Conservation (phyloP, 2,329 filamentous ascomycete species). For the Pseudogymnoascus verrucosus region DNA sequence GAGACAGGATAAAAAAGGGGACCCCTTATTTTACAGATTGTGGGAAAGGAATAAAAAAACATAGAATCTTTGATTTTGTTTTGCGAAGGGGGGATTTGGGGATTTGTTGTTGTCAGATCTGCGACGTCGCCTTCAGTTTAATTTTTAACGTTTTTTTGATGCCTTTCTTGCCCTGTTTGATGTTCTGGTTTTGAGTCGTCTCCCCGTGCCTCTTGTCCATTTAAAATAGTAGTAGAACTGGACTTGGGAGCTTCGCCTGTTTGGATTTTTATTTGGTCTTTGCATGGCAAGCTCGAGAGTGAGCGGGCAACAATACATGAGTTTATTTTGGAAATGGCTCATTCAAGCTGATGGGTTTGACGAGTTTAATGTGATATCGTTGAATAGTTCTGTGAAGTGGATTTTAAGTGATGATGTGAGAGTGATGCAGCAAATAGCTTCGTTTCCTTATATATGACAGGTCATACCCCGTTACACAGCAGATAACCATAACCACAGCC, state of each 20-base stretch:
- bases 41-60: not conserved
- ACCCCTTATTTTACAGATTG: not conserved
- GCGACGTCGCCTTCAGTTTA: not conserved
- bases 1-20: not conserved
- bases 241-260: too few relatives aligned
- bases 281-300: not conserved
- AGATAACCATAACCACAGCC: not conserved
- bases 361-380: not conserved
- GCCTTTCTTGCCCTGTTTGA: not conserved
- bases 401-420: not conserved
- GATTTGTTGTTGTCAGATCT: not conserved
- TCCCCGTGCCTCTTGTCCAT: not conserved
- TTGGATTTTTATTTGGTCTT: too few relatives aligned
- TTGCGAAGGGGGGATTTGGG: not conserved
- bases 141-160: not conserved
- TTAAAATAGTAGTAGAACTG: too few relatives aligned
- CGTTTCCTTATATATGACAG: not conserved
- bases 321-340: not conserved
- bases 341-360: not conserved
- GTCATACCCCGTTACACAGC: not conserved
- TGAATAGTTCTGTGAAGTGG: not conserved
- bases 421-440: not conserved
- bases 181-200: not conserved
- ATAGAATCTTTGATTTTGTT: not conserved
- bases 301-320: not conserved